Evolutionary conservation across 768 basidiomycete genomes (phyloP), one percentile per base, ranked within the genome.

Genomic region (Scleroderma citrinum): DNA sequence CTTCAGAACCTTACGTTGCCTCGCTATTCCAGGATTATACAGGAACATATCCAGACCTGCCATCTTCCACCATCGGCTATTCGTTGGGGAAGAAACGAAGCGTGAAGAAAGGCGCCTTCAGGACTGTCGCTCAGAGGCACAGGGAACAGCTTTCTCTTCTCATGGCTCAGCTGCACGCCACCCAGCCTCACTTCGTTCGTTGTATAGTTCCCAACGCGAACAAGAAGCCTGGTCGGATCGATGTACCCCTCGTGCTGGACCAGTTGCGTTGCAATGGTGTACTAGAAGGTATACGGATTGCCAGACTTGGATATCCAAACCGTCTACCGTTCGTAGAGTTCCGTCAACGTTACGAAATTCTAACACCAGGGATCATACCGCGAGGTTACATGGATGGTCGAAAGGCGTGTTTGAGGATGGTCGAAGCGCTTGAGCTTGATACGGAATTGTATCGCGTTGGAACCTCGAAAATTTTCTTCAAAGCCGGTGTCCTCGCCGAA

Each of bases 221-320:
- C 68, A 98, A 98, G 76, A 89, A 88, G 60, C 92, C 96, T 0
- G 88, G 87, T 6, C 80, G 87, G 38, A 77, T 99, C 54, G 94
- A 96, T 58, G 88, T 92, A 1, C 95, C 95, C 0, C 81, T 98
- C 37, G 92, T 98, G 3, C 79, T 99, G 16, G 95, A 98, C 60
- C 96, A 99, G 59, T 72, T 99, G 19, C 82, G 95, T 4, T 99
- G 96, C 65, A 99, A 99, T 66, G 96, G 96, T 83, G 96, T 99
- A 1, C 76, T 99, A 24, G 96, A 99, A 69, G 96, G 96, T 31
- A 98, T 99, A 59, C 87, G 96, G 30, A 98, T 99, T 59, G 95
- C 96, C 6, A 83, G 96, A 30, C 79, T 96, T 3, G 96, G 96
- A 11, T 99, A 97, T 66, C 96, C 96, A 0, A 99, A 99, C 66